These are phyloP conservation scores for Solanum hybrid DNA, from an alignment of 305 asterid species.

Conservation along the genomic window DNA sequence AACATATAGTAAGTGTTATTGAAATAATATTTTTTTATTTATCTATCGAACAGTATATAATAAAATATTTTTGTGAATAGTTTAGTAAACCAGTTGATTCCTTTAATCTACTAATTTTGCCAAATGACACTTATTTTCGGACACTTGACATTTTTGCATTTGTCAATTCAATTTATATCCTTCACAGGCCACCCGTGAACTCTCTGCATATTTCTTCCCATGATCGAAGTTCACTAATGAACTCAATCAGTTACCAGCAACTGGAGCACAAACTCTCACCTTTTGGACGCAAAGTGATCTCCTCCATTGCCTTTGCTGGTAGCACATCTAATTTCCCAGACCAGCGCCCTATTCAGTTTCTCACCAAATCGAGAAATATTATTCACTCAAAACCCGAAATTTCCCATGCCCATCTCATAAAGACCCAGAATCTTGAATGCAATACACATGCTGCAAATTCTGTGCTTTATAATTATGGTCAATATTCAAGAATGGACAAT, in stretches of 20 bases:
- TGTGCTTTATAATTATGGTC: slow-evolving; percentile 32
- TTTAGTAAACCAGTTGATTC: background rate
- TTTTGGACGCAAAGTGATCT: slow-evolving; percentile 18
- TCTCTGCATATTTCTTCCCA: background rate
- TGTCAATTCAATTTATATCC: background rate
- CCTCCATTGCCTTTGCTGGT: slow-evolving; percentile 18
- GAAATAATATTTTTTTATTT: no score
- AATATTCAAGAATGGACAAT: slow-evolving; percentile 28
- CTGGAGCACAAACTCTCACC: slow-evolving; percentile 6
- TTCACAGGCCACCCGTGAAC: background rate
- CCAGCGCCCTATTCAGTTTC: slow-evolving; percentile 7
- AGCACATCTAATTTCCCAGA: slow-evolving; percentile 6
- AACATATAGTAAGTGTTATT: no score
- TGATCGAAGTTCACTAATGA: slow-evolving; percentile 8
- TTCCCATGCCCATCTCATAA: slow-evolving; percentile 36
- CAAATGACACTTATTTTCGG: background rate
- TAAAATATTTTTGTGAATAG: no score
- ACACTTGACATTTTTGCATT: background rate
- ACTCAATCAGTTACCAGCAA: slow-evolving; percentile 6
- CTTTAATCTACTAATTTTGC: background rate
- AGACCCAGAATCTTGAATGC: slow-evolving; percentile 14
- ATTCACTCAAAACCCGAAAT: slow-evolving; percentile 31
- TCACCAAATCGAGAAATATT: slow-evolving; percentile 20
- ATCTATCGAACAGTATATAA: no score
- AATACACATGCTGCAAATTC: slow-evolving; percentile 33